Evolutionary conservation across 192 early-diverging fungal genomes (phyloP), one percentile per base, ranked within the genome.

Genomic region (Glomus cerebriforme): DNA sequence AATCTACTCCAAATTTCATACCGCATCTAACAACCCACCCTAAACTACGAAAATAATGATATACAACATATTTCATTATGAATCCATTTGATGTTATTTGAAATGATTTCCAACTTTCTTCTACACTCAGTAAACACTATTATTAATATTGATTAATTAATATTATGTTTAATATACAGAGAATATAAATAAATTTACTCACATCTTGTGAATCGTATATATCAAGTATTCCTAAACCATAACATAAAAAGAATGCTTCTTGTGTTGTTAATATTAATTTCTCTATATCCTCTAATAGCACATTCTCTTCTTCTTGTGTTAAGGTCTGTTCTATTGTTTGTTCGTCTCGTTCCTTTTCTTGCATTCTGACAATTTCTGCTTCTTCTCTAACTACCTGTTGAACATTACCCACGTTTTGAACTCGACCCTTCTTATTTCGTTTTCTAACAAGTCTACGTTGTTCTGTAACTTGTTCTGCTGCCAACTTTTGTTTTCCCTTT

Each of bases 21-120:
- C 96, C 96, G 75, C 89, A 86, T 81, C 89, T 89, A 3, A 94
- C 93, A 10, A 95, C 89, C 96, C 96, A 97, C 1, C 94, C 93
- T 15, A 86, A 86, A 35, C 91, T 89, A 9, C 94, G 86, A 80
- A 93, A 97, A 82, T 95, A 89, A 73, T 93, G 94, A 82, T 96
- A 97, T 0, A 88, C 95, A 1, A 90, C 91, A 81, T 96, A 96
- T 37, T 84, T 82, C 1, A 90, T 79, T 13, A 84, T 85, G 81
- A 95, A 94, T 3, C 82, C 78, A n/a, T 32, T 27, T 19, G 37
- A 74, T 35, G 54, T 60, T 27, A 31, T 39, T 47, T 67, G 37
- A 13, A 83, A 83, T 7, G 68, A 37, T 17, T 62, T 85, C 88
- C 85, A 86, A 32, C 83, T 85, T 5, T 85, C 82, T n/a, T 81